Conservation (phyloP, 768 basidiomycete species). For the Austroboletus eburneus region DNA sequence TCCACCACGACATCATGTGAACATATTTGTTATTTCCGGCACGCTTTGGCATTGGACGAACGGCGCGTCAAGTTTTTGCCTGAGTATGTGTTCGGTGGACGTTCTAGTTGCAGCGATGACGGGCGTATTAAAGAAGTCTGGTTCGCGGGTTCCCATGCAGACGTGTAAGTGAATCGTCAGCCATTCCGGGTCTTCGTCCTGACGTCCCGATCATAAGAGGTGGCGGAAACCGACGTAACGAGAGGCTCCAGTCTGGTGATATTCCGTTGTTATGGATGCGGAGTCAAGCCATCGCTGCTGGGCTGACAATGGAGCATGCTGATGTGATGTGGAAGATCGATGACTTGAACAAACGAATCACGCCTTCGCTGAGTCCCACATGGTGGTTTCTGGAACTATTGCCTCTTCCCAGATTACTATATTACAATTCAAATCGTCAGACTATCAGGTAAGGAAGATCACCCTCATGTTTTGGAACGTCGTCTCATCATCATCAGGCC, state of each 20-base stretch:
- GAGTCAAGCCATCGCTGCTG: slow-evolving; percentile 25
- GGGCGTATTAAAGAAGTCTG: slow-evolving; percentile 38
- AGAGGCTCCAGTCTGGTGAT: slow-evolving; percentile 25
- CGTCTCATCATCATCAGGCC: slow-evolving; percentile 20
- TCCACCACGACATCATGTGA: slow-evolving; percentile 26
- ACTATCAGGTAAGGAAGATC: slow-evolving; percentile 16
- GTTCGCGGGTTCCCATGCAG: slow-evolving; percentile 40
- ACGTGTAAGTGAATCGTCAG: slow-evolving; percentile 29
- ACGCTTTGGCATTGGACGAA: slow-evolving; percentile 47
- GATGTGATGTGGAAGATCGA: slow-evolving; percentile 28
- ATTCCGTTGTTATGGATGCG: slow-evolving; percentile 32
- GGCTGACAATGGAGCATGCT: slow-evolving; percentile 18
- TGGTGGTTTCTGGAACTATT: slow-evolving; percentile 27
- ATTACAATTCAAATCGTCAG: slow-evolving; percentile 23
- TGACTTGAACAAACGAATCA: slow-evolving; percentile 24
- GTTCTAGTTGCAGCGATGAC: slow-evolving; percentile 6
- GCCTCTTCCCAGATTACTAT: slow-evolving; percentile 24
- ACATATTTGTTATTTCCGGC: slow-evolving; percentile 41
- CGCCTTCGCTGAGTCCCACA: slow-evolving; percentile 4
- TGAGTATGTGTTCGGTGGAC: slow-evolving; percentile 36
- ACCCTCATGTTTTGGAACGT: no score
- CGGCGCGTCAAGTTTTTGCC: slow-evolving; percentile 45
- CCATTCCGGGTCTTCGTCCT: background rate
- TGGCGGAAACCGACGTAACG: slow-evolving; percentile 27
- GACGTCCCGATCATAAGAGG: slow-evolving; percentile 15